phyloP scores from a whole-genome alignment of 176 grass and related monocot genomes.

The Panicum miliaceum region DNA sequence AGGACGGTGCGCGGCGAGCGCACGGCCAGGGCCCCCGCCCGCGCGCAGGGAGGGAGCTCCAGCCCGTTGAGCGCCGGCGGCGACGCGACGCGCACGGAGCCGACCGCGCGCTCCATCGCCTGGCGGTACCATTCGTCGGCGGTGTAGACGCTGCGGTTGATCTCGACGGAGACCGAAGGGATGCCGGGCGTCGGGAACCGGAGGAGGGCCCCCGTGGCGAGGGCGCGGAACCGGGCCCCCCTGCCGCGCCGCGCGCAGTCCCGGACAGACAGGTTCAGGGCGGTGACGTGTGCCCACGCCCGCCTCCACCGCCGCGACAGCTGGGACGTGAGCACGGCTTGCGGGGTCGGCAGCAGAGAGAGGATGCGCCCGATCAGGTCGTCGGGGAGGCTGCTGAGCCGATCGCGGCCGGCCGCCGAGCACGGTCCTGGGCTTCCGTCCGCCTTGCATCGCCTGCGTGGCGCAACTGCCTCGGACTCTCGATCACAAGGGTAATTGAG shows the following conservation, averaged over 20 bases:
- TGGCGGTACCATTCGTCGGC: neutral
- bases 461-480: too few relatives aligned
- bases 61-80: neutral
- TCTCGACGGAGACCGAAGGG: constrained; percentile 8
- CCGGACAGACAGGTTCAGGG: constrained; percentile 1
- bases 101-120: neutral
- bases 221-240: neutral
- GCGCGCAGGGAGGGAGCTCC: neutral
- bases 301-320: constrained; percentile 13
- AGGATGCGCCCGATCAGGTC: neutral
- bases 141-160: neutral
- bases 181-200: constrained; percentile 10
- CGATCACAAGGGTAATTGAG: too few relatives aligned
- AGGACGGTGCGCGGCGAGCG: neutral
- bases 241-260: neutral
- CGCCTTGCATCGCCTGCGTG: neutral
- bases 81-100: neutral
- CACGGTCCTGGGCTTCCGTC: neutral
- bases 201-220: neutral
- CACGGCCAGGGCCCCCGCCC: neutral
- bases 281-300: neutral
- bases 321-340: neutral
- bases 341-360: neutral
- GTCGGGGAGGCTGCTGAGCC: neutral
- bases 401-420: neutral